Percentiles rank a stretch among this genome's conserved stretches.
Conservation (phyloP, 352 stramenopile species). For the Globisporangium megalacanthum region DNA sequence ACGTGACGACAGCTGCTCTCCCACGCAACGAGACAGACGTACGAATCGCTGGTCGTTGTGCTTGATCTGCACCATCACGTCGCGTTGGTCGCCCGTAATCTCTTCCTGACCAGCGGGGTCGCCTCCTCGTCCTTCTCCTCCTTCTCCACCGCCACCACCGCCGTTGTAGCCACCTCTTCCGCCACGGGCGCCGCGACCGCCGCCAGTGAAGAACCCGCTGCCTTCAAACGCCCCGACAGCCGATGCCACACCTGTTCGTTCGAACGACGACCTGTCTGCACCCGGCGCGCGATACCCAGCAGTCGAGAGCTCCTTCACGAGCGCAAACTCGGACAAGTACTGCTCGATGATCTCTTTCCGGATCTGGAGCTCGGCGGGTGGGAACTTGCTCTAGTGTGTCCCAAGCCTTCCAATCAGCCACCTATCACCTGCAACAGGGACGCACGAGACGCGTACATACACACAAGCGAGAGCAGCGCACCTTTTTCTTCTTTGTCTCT, state of each 20-base stretch:
- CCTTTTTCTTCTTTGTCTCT: conserved; percentile 83
- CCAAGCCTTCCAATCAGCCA: too few species aligned
- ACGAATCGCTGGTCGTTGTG: conserved; percentile 82
- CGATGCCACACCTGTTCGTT: conserved; percentile 34
- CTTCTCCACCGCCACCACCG: conserved; percentile 21
- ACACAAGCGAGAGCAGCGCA: conserved; percentile 4
- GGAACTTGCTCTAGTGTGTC: conserved; percentile 60
- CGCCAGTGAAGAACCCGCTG: conserved; percentile 45
- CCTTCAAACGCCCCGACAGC: conserved; percentile 62
- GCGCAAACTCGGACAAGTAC: conserved; percentile 70
- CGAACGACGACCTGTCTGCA: conserved; percentile 30
- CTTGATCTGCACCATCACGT: conserved; percentile 71
- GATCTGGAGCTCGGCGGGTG: conserved; percentile 65
- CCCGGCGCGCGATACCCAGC: conserved; percentile 49
- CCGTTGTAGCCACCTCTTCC: conserved; percentile 24
- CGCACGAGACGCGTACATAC: neutral
- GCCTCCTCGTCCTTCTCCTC: conserved; percentile 17
- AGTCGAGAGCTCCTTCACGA: conserved; percentile 71
- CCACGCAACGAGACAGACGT: conserved; percentile 15
- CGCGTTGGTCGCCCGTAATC: conserved; percentile 59
- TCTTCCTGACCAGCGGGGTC: conserved; percentile 29
- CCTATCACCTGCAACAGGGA: too few species aligned
- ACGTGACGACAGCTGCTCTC: neutral
- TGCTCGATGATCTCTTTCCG: conserved; percentile 77
- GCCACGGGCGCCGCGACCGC: conserved; percentile 16